phyloP scores from a whole-genome alignment of 202 grass and related monocot species.

The Hordeum pubiflorum region DNA sequence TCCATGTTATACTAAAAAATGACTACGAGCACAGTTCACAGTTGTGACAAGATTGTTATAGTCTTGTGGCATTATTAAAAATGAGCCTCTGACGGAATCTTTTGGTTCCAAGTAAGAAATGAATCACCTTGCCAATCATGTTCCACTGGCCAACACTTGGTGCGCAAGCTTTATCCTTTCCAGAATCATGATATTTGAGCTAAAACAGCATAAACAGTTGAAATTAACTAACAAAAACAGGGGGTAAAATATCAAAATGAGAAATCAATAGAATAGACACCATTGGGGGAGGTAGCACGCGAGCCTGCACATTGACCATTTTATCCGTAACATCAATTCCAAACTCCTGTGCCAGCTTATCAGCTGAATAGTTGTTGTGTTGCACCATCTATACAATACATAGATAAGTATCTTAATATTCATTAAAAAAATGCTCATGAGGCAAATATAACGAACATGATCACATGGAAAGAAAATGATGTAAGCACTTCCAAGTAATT shows the following conservation, averaged over 20 bases:
- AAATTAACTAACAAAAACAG: conserved; percentile 6
- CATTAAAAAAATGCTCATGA: neutral
- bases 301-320: conserved; percentile 44
- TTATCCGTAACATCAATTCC: conserved; percentile 40
- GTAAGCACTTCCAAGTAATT: neutral
- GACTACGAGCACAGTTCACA: neutral
- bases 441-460: conserved; percentile 1
- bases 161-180: conserved; percentile 54
- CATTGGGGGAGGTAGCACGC: conserved; percentile 53
- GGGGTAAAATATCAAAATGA: conserved; percentile 2
- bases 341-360: conserved; percentile 47
- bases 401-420: neutral
- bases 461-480: neutral
- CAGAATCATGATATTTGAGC: conserved; percentile 74
- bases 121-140: conserved; percentile 80
- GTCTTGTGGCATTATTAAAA: neutral
- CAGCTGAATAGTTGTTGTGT: conserved; percentile 50
- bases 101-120: neutral
- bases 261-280: conserved; percentile 25
- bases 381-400: conserved; percentile 49
- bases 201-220: conserved; percentile 30
- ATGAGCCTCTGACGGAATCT: neutral
- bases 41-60: neutral
- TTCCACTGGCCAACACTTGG: conserved; percentile 81
- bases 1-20: neutral